These are phyloP conservation scores for Quercus lobata DNA, from an alignment of 331 rosid genomes.

Conservation along the genomic window DNA sequence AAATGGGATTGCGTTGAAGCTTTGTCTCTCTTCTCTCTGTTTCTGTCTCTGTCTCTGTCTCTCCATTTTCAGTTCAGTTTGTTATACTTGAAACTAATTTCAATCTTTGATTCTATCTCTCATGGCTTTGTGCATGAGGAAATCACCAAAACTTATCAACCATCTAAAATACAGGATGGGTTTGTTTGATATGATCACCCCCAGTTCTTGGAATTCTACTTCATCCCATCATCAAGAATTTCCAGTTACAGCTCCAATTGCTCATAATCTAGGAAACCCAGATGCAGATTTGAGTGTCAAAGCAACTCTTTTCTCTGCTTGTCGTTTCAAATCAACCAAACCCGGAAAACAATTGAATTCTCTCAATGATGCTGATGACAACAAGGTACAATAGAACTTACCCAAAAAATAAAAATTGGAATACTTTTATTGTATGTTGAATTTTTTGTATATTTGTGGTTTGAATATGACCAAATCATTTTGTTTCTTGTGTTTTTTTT, in stretches of 20 bases:
- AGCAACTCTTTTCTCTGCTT: constrained; percentile 18
- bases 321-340: constrained; percentile 37
- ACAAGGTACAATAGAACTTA: constrained; percentile 41
- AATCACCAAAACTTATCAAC: constrained; percentile 28
- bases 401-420: neutral
- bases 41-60: neutral
- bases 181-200: constrained; percentile 8
- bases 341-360: constrained; percentile 28
- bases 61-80: neutral
- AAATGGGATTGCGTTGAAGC: too few relatives aligned
- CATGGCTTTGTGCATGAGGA: constrained; percentile 42
- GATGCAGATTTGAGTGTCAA: neutral
- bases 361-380: constrained; percentile 10
- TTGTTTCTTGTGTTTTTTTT: neutral
- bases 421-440: too few relatives aligned
- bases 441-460: too few relatives aligned
- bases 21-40: neutral
- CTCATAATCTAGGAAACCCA: constrained; percentile 13
- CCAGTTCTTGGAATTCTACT: neutral
- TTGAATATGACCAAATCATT: too few relatives aligned
- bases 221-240: constrained; percentile 5
- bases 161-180: constrained; percentile 25
- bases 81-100: neutral
- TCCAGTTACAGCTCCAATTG: neutral
- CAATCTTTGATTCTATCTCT: too few relatives aligned